Evolutionary conservation across 345 rosid species (phyloP).

Genomic region (Luvunga scandens): DNA sequence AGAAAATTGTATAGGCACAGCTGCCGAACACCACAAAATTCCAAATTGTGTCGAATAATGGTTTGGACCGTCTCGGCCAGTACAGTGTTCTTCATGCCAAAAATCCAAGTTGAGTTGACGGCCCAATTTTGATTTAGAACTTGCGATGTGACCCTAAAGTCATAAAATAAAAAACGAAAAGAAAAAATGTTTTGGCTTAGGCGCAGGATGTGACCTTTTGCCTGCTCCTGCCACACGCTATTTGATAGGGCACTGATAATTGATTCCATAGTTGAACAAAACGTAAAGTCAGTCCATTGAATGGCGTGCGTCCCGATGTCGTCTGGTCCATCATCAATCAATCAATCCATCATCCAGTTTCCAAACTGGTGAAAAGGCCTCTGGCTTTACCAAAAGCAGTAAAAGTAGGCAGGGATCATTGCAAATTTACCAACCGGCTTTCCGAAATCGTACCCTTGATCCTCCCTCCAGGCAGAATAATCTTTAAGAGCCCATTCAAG

Average conservation of each 20-base stretch:
- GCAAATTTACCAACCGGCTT: neutral
- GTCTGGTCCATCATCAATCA: neutral
- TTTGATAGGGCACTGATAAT: neutral
- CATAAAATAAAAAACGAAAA: no score
- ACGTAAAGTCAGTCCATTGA: neutral
- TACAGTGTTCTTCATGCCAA: neutral
- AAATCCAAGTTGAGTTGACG: neutral
- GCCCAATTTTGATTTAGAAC: neutral
- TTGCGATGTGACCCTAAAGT: neutral
- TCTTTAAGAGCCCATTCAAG: neutral
- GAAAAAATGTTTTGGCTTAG: neutral
- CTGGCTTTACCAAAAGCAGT: neutral
- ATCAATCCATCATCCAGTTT: neutral
- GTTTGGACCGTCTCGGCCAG: no score
- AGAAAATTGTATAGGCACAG: no score
- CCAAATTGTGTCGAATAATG: no score
- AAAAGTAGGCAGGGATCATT: neutral
- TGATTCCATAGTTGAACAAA: constrained; percentile 1
- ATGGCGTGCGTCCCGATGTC: neutral
- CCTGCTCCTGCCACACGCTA: neutral
- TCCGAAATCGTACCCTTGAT: neutral
- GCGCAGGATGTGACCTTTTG: neutral
- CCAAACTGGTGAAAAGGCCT: neutral
- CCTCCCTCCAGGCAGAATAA: neutral
- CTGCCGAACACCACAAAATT: no score